phyloP scores from a whole-genome alignment of 768 basidiomycete genomes.

The Xerocomellus amylosporus region DNA sequence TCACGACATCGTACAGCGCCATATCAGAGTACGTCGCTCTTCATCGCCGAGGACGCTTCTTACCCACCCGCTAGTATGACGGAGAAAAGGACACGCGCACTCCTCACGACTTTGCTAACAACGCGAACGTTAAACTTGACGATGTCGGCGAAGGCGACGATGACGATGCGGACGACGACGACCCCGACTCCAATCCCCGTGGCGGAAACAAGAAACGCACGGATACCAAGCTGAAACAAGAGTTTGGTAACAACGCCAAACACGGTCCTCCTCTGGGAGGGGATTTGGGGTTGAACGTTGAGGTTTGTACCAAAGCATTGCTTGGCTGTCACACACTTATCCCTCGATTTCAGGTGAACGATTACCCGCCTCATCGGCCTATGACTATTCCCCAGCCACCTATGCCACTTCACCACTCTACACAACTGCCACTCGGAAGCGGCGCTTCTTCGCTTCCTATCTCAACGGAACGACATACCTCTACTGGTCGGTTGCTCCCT shows the following conservation, averaged over 20 bases:
- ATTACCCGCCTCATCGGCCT: slow-evolving; percentile 30
- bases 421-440: slow-evolving; percentile 22
- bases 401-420: slow-evolving; percentile 30
- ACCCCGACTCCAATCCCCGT: slow-evolving; percentile 26
- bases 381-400: slow-evolving; percentile 35
- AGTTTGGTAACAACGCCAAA: slow-evolving; percentile 24
- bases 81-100: slow-evolving; percentile 50
- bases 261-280: slow-evolving; percentile 12
- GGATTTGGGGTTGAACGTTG: slow-evolving; percentile 22
- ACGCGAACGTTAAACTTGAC: slow-evolving; percentile 32
- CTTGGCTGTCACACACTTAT: neutral
- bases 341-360: slow-evolving; percentile 19
- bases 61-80: slow-evolving; percentile 38
- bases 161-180: slow-evolving; percentile 34
- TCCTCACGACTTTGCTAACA: slow-evolving; percentile 48
- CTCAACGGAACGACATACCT: slow-evolving; percentile 33
- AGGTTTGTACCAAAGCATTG: slow-evolving; percentile 19
- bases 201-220: slow-evolving; percentile 19
- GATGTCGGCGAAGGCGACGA: slow-evolving; percentile 41
- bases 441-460: slow-evolving; percentile 31
- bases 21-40: slow-evolving; percentile 45
- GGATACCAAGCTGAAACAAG: slow-evolving; percentile 31
- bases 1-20: slow-evolving; percentile 66
- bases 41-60: slow-evolving; percentile 9
- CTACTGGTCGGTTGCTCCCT: slow-evolving; percentile 33